Evolutionary conservation across 768 basidiomycete species (phyloP).

Genomic region (Mycena amicta): DNA sequence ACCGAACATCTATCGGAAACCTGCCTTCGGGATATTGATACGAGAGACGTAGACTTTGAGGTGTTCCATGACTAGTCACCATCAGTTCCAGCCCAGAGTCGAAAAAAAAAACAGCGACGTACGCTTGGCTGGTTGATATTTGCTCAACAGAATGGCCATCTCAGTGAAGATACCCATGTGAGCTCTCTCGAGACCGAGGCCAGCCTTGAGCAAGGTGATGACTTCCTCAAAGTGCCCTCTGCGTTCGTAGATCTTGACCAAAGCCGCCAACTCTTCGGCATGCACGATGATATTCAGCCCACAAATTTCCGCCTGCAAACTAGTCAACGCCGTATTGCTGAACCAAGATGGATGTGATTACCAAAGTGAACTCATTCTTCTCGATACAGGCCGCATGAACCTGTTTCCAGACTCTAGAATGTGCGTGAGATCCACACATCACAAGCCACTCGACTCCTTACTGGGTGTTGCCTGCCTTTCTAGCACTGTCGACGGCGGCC

Average conservation of each 20-base stretch:
- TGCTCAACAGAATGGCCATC: constrained; percentile 88
- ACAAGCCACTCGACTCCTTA: constrained; percentile 39
- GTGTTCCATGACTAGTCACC: constrained; percentile 88
- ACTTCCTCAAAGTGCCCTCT: constrained; percentile 95
- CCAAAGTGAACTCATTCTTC: constrained; percentile 93
- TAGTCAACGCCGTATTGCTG: not conserved
- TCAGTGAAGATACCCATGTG: constrained; percentile 99
- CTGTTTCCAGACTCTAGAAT: constrained; percentile 94
- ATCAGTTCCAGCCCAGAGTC: constrained; percentile 4
- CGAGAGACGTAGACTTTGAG: constrained; percentile 93
- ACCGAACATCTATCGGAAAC: not conserved
- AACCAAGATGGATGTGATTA: constrained; percentile 30
- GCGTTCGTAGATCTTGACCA: constrained; percentile 85
- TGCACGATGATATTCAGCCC: constrained; percentile 98
- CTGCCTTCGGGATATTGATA: constrained; percentile 95
- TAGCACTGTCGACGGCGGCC: constrained; percentile 97
- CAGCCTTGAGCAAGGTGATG: constrained; percentile 88
- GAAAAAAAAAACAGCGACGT: constrained; percentile 32
- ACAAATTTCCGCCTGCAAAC: constrained; percentile 87
- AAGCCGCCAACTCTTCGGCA: constrained; percentile 77
- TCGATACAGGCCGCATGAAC: constrained; percentile 98
- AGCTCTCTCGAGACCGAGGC: constrained; percentile 93
- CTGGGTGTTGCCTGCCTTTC: constrained; percentile 99
- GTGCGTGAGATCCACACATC: not conserved
- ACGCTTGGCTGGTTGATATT: constrained; percentile 93